Evolutionary conservation across 352 stramenopile genomes (phyloP).

Genomic region (Blastocystis sp.): DNA sequence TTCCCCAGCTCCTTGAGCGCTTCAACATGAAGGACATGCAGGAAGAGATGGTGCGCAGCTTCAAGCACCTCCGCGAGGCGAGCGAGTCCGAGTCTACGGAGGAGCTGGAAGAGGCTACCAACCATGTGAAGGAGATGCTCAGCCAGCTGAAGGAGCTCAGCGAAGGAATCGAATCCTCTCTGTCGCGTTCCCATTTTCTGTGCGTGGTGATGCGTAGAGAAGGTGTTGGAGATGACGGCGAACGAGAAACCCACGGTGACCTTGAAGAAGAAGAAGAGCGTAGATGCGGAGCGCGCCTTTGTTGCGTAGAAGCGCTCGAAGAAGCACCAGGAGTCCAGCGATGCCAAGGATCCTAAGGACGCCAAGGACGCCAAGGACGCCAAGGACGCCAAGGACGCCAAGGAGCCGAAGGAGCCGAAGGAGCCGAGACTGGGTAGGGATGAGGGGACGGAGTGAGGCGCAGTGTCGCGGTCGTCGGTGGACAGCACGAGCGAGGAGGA

Average conservation of each 20-base stretch:
- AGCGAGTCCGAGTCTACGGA: not conserved
- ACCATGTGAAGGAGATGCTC: constrained; percentile 44
- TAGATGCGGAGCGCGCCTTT: not conserved
- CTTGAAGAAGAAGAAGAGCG: constrained; percentile 58
- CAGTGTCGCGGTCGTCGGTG: constrained; percentile 5
- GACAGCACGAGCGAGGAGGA: constrained; percentile 61
- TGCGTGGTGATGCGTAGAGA: not conserved
- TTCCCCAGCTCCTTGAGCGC: constrained; percentile 53
- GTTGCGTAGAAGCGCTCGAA: not conserved
- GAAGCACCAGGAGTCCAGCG: not conserved
- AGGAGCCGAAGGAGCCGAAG: not conserved
- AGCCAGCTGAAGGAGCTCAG: constrained; percentile 35
- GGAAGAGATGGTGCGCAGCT: constrained; percentile 25
- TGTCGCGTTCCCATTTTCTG: not conserved
- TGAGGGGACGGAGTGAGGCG: not conserved
- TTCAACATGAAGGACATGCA: constrained; percentile 64
- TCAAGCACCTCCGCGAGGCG: constrained; percentile 38
- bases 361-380: not conserved
- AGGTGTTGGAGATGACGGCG: constrained; percentile 48
- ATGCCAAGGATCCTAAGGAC: not conserved
- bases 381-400: not conserved
- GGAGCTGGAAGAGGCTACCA: constrained; percentile 10
- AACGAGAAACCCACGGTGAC: constrained; percentile 54
- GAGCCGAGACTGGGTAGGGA: not conserved
- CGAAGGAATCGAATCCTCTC: constrained; percentile 18